Percentiles rank a stretch among this genome's conserved stretches.
These are phyloP conservation scores for Dictyostelium intermedium DNA, from an alignment of 78 protist genomes.

Conservation along the genomic window DNA sequence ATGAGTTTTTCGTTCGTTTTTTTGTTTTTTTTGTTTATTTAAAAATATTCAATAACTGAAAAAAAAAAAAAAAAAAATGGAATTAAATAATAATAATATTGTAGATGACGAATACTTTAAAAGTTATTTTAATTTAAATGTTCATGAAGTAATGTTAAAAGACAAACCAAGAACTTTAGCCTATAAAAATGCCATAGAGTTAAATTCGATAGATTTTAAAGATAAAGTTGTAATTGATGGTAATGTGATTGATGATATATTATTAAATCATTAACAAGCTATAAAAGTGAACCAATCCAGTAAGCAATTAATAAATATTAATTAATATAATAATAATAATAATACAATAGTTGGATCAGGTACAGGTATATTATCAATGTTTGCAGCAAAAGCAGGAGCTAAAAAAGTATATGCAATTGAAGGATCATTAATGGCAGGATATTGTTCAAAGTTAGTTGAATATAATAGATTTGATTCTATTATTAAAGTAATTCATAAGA, in stretches of 20 bases:
- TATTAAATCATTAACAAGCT: too few relatives aligned
- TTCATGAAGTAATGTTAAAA: slow-evolving; percentile 76
- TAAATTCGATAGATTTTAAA: slow-evolving; percentile 28
- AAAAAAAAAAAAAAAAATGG: neutral
- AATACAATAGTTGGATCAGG: slow-evolving; percentile 78
- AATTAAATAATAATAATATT: neutral
- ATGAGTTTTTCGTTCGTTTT: too few relatives aligned
- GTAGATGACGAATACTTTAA: slow-evolving; percentile 52
- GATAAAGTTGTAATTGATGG: slow-evolving; percentile 52
- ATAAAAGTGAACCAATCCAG: too few relatives aligned
- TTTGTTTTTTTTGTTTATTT: too few relatives aligned
- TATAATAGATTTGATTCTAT: neutral
- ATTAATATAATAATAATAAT: neutral
- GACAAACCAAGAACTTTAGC: slow-evolving; percentile 72
- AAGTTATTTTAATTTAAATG: slow-evolving; percentile 73
- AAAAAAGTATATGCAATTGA: slow-evolving; percentile 77
- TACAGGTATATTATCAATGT: slow-evolving; percentile 84
- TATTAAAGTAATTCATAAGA: slow-evolving; percentile 38
- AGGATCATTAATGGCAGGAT: slow-evolving; percentile 47
- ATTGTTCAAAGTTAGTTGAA: slow-evolving; percentile 7
- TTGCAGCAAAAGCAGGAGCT: slow-evolving; percentile 82
- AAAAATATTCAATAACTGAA: too few relatives aligned
- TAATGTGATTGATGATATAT: neutral
- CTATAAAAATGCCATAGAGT: slow-evolving; percentile 53
- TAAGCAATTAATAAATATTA: too few relatives aligned